These are phyloP conservation scores for Cordyceps pruinosa DNA, from an alignment of 2,329 filamentous ascomycete species.

Conservation along the genomic window DNA sequence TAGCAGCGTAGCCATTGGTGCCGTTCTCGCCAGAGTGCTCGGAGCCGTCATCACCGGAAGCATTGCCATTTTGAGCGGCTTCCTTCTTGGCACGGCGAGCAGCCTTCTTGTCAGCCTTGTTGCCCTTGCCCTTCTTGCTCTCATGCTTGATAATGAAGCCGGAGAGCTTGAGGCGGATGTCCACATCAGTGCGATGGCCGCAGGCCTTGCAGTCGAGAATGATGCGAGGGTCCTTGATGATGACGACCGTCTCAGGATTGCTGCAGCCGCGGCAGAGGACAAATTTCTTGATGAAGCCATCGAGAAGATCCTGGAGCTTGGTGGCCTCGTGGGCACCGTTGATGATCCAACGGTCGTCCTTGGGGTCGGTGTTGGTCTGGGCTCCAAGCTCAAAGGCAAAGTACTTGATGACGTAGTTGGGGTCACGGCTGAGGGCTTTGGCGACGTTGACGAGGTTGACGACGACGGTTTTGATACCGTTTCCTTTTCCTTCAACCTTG, in stretches of 20 bases:
- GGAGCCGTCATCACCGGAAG: conserved; percentile 47
- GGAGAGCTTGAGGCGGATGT: conserved; percentile 89
- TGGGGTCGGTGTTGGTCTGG: conserved; percentile 95
- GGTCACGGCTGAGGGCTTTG: conserved; percentile 83
- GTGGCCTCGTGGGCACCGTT: conserved; percentile 92
- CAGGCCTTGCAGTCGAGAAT: conserved; percentile 97
- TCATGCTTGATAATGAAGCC: conserved; percentile 96
- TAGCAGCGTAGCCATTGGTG: conserved; percentile 28
- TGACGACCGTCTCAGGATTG: conserved; percentile 95
- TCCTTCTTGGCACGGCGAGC: conserved; percentile 83
- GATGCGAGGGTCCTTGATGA: conserved; percentile 90
- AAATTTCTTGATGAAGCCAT: conserved; percentile 97
- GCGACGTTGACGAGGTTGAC: conserved; percentile 95
- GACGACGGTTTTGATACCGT: conserved; percentile 98
- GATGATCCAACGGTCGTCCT: conserved; percentile 99
- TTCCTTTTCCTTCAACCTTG: conserved; percentile 99
- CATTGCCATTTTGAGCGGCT: conserved; percentile 47
- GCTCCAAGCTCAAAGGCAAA: conserved; percentile 98
- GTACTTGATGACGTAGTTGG: conserved; percentile 97
- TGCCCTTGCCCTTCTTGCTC: conserved; percentile 90
- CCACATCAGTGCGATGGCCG: conserved; percentile 85
- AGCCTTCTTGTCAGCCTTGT: conserved; percentile 89
- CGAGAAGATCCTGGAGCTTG: conserved; percentile 96
- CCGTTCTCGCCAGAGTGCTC: conserved; percentile 47
- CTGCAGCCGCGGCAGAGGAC: conserved; percentile 99